phyloP scores from a whole-genome alignment of 106 monocot species.

The Ottelia alismoides region DNA sequence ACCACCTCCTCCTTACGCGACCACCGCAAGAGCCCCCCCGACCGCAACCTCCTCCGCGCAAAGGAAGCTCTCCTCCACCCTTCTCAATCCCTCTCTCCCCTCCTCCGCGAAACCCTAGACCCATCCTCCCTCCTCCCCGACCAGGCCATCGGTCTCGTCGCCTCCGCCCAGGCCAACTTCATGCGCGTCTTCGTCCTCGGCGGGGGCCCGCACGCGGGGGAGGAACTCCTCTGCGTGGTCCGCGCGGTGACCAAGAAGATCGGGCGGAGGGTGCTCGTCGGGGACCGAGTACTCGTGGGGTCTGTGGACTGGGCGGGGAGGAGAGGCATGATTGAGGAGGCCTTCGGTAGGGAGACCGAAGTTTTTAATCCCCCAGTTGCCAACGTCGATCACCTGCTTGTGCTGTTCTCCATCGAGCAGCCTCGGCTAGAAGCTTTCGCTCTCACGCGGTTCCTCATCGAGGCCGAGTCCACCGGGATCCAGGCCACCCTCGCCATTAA shows the following conservation, averaged over 20 bases:
- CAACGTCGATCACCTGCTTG: slow-evolving; percentile 70
- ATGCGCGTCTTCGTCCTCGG: slow-evolving; percentile 67
- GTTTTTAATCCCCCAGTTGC: slow-evolving; percentile 71
- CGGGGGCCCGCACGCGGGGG: slow-evolving; percentile 26
- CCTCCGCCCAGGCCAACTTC: slow-evolving; percentile 91
- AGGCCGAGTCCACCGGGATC: slow-evolving; percentile 88
- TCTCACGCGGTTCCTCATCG: slow-evolving; percentile 80
- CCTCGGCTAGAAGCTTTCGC: slow-evolving; percentile 61
- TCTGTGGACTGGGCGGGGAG: slow-evolving; percentile 67
- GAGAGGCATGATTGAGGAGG: slow-evolving; percentile 88
- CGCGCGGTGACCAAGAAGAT: slow-evolving; percentile 88
- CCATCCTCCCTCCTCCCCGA: slow-evolving; percentile 37
- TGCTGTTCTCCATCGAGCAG: slow-evolving; percentile 71
- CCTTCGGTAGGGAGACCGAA: slow-evolving; percentile 49
- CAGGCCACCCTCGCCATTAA: slow-evolving; percentile 62
- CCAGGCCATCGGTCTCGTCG: slow-evolving; percentile 79
- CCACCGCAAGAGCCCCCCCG: too few relatives aligned
- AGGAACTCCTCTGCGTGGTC: slow-evolving; percentile 83
- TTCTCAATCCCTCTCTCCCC: slow-evolving; percentile 9
- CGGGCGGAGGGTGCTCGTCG: slow-evolving; percentile 65
- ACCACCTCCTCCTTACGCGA: too few relatives aligned
- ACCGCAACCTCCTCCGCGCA: too few relatives aligned
- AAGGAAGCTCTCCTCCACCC: too few relatives aligned
- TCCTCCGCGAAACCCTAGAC: background rate
- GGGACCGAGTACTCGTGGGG: slow-evolving; percentile 72